Percentiles rank a stretch among this genome's conserved stretches.
Evolutionary conservation across 1,284 basidiomycete genomes (phyloP).

Genomic region (Sphagnurus paluster): DNA sequence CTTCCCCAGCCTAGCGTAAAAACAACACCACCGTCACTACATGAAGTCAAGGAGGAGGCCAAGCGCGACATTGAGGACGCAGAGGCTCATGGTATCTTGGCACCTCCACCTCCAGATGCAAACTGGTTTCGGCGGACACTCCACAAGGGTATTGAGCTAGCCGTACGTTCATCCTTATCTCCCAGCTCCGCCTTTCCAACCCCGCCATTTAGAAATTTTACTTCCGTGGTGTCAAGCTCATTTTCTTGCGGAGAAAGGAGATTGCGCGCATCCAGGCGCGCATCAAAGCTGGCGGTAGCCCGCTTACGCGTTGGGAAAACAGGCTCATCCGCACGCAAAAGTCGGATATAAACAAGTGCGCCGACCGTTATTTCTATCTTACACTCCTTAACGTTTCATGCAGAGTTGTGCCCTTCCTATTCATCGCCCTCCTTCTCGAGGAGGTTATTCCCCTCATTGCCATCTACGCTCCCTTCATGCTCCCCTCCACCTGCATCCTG

Average conservation of each 20-base stretch:
- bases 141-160: constrained; percentile 70
- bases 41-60: constrained; percentile 42
- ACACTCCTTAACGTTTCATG: constrained; percentile 5
- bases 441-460: constrained; percentile 84
- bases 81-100: constrained; percentile 63
- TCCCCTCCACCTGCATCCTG: constrained; percentile 87
- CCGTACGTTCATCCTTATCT: constrained; percentile 43
- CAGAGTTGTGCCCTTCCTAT: constrained; percentile 80
- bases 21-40: constrained; percentile 18
- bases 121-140: constrained; percentile 52
- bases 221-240: constrained; percentile 67
- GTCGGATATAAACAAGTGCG: constrained; percentile 69
- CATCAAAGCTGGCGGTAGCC: constrained; percentile 52
- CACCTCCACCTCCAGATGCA: constrained; percentile 61
- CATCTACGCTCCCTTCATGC: constrained; percentile 81
- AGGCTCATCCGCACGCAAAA: constrained; percentile 65
- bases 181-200: neutral
- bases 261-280: constrained; percentile 54
- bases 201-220: constrained; percentile 69
- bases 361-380: constrained; percentile 11
- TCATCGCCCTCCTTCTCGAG: constrained; percentile 76
- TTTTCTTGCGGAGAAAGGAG: constrained; percentile 59
- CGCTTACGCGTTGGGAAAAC: constrained; percentile 62
- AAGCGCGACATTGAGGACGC: constrained; percentile 67
- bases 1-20: constrained; percentile 17